Evolutionary conservation across 2,329 filamentous ascomycete species (phyloP).

Genomic region (Ceratocystiopsis brevicomis): DNA sequence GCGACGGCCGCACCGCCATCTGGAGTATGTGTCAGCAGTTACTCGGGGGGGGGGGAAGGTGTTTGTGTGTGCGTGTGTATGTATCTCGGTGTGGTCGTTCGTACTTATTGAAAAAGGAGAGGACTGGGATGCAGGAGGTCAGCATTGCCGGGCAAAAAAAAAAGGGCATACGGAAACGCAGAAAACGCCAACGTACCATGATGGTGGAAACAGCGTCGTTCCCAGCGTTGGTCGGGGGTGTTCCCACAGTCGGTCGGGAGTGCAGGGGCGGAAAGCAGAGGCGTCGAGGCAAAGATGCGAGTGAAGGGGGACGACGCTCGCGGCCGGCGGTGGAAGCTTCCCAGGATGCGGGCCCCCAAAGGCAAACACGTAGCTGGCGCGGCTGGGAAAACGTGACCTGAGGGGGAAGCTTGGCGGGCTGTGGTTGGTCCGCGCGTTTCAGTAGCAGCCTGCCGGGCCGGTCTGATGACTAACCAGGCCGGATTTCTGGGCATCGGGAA

Average conservation of each 20-base stretch:
- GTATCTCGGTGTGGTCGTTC: constrained; percentile 14
- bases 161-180: no score
- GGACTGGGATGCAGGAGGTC: constrained; percentile 43
- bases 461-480: no score
- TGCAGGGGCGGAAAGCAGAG: not conserved
- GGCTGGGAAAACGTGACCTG: constrained; percentile 12
- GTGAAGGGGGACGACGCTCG: no score
- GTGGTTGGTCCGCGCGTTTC: constrained; percentile 4
- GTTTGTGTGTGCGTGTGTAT: no score
- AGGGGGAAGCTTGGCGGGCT: not conserved
- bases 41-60: no score
- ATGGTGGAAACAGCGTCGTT: not conserved
- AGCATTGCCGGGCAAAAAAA: not conserved
- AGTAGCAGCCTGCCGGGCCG: not conserved
- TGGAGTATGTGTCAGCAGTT: constrained; percentile 13
- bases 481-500: no score
- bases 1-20: constrained; percentile 88
- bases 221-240: no score
- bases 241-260: no score
- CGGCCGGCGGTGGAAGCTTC: no score
- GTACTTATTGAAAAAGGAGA: constrained; percentile 93
- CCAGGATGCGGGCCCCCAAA: constrained; percentile 5
- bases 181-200: not conserved
- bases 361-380: constrained; percentile 19
- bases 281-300: no score